Evolutionary conservation across 176 grass and related monocot species (phyloP).

Genomic region (Metroxylon sagu): DNA sequence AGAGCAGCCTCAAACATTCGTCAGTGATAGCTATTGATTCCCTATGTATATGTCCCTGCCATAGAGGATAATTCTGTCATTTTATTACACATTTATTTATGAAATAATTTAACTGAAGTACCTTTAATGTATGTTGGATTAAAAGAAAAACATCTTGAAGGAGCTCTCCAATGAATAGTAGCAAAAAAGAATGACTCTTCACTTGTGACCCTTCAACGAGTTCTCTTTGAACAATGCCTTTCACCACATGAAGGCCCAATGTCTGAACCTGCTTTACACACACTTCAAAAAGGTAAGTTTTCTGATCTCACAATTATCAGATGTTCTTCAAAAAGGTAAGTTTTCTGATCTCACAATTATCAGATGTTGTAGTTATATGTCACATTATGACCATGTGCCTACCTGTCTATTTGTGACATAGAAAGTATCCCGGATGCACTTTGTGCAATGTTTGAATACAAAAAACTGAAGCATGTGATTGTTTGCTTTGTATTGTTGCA

Average conservation of each 20-base stretch:
- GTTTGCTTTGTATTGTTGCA: slow-evolving; percentile 30
- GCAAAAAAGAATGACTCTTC: slow-evolving; percentile 39
- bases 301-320: slow-evolving; percentile 4
- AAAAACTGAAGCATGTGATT: slow-evolving; percentile 30
- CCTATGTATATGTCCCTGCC: slow-evolving; percentile 62
- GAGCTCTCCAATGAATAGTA: slow-evolving; percentile 54
- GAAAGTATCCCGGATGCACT: slow-evolving; percentile 50
- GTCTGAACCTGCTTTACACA: slow-evolving; percentile 48
- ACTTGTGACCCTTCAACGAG: slow-evolving; percentile 51
- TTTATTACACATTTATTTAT: not conserved
- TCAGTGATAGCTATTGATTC: slow-evolving; percentile 60
- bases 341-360: slow-evolving; percentile 3
- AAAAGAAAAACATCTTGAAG: slow-evolving; percentile 62
- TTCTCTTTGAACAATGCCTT: slow-evolving; percentile 74
- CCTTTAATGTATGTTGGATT: slow-evolving; percentile 61
- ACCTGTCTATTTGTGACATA: slow-evolving; percentile 58
- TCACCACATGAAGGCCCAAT: slow-evolving; percentile 70
- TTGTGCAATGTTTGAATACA: slow-evolving; percentile 54
- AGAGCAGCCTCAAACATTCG: slow-evolving; percentile 77
- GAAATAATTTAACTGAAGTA: slow-evolving; percentile 25
- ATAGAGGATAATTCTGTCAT: slow-evolving; percentile 26
- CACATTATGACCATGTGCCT: not conserved
- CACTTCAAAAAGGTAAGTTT: slow-evolving; percentile 23
- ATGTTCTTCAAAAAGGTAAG: slow-evolving; percentile 22
- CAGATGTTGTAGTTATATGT: slow-evolving; percentile 1